Evolutionary conservation across 108 stramenopile genomes (phyloP).

Genomic region (Fistulifera solaris): DNA sequence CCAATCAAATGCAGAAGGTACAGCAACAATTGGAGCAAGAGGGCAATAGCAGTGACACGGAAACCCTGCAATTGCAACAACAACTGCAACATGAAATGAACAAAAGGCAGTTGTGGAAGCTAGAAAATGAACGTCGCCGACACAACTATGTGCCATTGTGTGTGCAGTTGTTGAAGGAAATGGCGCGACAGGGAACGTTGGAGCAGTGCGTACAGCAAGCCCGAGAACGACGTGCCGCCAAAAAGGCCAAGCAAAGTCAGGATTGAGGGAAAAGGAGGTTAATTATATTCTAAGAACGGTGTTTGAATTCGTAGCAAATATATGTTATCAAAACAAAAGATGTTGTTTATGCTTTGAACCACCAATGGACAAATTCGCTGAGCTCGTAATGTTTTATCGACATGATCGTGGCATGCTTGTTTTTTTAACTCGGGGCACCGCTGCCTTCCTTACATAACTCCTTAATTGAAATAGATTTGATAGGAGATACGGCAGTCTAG

Average conservation of each 20-base stretch:
- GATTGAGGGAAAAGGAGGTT: neutral
- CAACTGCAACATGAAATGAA: constrained; percentile 50
- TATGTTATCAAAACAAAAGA: too few species aligned
- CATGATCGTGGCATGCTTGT: too few species aligned
- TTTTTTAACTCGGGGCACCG: too few species aligned
- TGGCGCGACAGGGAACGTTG: constrained; percentile 54
- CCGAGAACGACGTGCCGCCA: constrained; percentile 12
- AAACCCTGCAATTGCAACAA: constrained; percentile 18
- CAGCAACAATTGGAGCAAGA: constrained; percentile 25
- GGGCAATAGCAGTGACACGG: constrained; percentile 5
- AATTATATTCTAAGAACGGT: too few species aligned
- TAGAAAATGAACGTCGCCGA: constrained; percentile 69
- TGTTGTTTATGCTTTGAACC: too few species aligned
- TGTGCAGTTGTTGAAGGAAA: constrained; percentile 51
- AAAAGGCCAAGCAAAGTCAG: neutral
- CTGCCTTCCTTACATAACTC: too few species aligned
- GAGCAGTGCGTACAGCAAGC: constrained; percentile 34
- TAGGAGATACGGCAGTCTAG: too few species aligned
- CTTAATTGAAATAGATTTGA: too few species aligned
- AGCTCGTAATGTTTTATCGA: too few species aligned
- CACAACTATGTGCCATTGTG: constrained; percentile 79
- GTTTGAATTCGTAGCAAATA: too few species aligned
- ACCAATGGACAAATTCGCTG: too few species aligned
- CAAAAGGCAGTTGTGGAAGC: constrained; percentile 60
- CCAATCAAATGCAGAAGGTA: constrained; percentile 52